Evolutionary conservation across 352 stramenopile genomes (phyloP), one percentile per base, ranked within the genome.

Genomic region (Globisporangium splendens): DNA sequence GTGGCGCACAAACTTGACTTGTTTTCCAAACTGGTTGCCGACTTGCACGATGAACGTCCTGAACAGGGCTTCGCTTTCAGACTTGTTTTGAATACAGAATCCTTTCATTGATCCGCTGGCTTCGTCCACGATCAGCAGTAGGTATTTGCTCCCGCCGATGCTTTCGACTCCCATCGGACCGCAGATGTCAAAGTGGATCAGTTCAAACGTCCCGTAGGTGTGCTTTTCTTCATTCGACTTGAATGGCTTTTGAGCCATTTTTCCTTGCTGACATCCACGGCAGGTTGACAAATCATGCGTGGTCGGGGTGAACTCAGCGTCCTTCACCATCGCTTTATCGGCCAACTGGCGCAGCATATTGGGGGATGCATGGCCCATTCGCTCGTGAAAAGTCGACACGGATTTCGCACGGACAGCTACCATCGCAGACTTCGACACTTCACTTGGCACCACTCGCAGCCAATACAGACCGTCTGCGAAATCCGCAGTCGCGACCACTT

Each of bases 81-180:
- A 42, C 53, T 61, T 59, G 4, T 35, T 41, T n/a, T n/a, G n/a
- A n/a, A 67, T 50, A 54, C 61, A 67, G 31, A 63, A 59, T 0
- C 57, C 61, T n/a, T 52, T 59, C 61, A 68, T 63, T 18, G 39
- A 68, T 24, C 42, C 49, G 22, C 61, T 68, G n/a, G 42, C 39
- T 50, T 68, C 55, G 44, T 68, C 55, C 15, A 56, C 50, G 17
- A 68, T 56, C 4, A 68, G 28, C 22, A 68, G 48, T 54, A 68
- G 28, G 39, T 54, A 59, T 13, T 51, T 57, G 51, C 52, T 66
- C 33, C 52, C 59, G 39, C 47, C 49, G 20, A 55, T 56, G 55
- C 11, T 54, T 4, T 51, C 20, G 58, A 59, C 22, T 35, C 59
- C 55, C 61, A 63, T 63, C n/a, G 49, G 50, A n/a, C n/a, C n/a